phyloP scores from a whole-genome alignment of 805 yeast genomes.

The Millerozyma miso region DNA sequence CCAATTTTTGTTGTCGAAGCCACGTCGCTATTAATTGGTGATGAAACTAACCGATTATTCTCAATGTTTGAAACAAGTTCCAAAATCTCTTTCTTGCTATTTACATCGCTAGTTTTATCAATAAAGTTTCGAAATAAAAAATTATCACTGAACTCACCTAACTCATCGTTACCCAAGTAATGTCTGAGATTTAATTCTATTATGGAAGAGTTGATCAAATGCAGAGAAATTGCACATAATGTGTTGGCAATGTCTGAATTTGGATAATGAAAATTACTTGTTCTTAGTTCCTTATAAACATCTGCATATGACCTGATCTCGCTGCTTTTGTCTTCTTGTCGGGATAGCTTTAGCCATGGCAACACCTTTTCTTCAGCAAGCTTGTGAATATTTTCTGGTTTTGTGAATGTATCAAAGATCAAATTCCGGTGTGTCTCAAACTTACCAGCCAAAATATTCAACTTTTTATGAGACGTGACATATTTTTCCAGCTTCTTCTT shows the following conservation, averaged over 20 bases:
- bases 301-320: neutral
- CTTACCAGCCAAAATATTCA: constrained; percentile 8
- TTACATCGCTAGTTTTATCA: constrained; percentile 7
- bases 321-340: constrained; percentile 1
- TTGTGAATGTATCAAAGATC: constrained; percentile 8
- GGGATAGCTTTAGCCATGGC: constrained; percentile 9
- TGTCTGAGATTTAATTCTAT: constrained; percentile 27
- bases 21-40: neutral
- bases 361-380: constrained; percentile 1
- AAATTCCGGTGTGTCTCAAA: constrained; percentile 11
- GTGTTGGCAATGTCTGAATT: constrained; percentile 17
- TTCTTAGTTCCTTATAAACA: neutral
- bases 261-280: constrained; percentile 1
- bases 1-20: neutral
- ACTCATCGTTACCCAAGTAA: constrained; percentile 9
- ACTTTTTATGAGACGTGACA: neutral
- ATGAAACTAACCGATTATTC: neutral
- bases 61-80: neutral
- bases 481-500: neutral
- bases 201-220: constrained; percentile 21
- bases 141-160: constrained; percentile 1
- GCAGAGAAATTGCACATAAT: constrained; percentile 17
- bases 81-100: neutral
- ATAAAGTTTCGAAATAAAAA: constrained; percentile 9
- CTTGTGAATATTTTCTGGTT: constrained; percentile 2